These are phyloP conservation scores for Boletus eberwhitei DNA, from an alignment of 768 basidiomycete species.

Conservation along the genomic window DNA sequence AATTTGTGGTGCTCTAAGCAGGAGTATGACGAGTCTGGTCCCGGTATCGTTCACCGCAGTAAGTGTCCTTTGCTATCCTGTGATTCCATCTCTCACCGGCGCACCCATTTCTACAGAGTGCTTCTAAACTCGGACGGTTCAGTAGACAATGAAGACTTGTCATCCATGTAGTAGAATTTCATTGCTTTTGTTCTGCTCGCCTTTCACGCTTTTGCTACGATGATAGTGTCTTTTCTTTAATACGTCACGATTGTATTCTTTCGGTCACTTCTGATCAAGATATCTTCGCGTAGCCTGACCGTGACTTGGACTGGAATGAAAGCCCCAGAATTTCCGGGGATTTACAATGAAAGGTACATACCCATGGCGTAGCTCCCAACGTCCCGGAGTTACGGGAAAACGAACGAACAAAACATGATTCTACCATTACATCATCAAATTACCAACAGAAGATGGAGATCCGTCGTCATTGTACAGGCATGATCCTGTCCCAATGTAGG, in stretches of 20 bases:
- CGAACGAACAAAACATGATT: too few species aligned
- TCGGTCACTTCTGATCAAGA: neutral
- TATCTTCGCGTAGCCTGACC: neutral
- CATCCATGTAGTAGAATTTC: conserved; percentile 27
- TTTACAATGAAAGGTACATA: neutral
- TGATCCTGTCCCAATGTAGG: conserved; percentile 27
- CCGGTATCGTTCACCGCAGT: conserved; percentile 79
- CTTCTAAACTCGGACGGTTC: conserved; percentile 21
- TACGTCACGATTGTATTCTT: conserved; percentile 22
- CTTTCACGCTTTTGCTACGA: conserved; percentile 14
- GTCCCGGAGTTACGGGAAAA: neutral
- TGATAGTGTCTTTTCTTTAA: conserved; percentile 14
- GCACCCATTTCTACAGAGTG: conserved; percentile 15
- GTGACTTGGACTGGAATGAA: neutral
- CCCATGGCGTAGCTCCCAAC: neutral
- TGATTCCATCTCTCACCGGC: neutral
- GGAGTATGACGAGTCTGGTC: conserved; percentile 86
- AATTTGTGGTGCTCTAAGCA: conserved; percentile 93
- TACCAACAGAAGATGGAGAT: conserved; percentile 19
- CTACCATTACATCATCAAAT: conserved; percentile 14
- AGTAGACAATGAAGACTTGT: conserved; percentile 22
- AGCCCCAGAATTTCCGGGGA: too few species aligned
- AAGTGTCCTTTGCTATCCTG: conserved; percentile 24
- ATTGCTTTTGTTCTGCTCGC: conserved; percentile 13
- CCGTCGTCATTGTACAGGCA: conserved; percentile 33